Evolutionary conservation across 768 basidiomycete species (phyloP).

Genomic region (Tephrocybe sp.): DNA sequence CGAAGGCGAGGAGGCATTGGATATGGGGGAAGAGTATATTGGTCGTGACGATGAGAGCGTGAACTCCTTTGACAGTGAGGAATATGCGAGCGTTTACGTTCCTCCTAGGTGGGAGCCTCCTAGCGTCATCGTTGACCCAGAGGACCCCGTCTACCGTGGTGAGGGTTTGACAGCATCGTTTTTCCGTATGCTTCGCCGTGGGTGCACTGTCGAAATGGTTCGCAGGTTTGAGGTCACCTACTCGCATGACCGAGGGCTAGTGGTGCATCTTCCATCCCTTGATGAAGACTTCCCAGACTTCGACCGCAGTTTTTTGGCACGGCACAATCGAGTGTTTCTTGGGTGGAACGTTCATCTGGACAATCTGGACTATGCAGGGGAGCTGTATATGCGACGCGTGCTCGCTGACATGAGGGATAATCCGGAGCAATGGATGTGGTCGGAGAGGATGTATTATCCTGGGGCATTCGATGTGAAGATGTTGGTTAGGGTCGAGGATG

Average conservation of each 20-base stretch:
- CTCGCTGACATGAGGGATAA: constrained; percentile 29
- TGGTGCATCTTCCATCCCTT: constrained; percentile 38
- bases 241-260: constrained; percentile 49
- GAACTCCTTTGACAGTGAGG: constrained; percentile 13
- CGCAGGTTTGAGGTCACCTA: constrained; percentile 54
- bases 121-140: constrained; percentile 24
- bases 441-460: constrained; percentile 18
- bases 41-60: constrained; percentile 11
- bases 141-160: constrained; percentile 25
- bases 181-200: constrained; percentile 49
- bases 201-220: constrained; percentile 59
- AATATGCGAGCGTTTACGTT: constrained; percentile 30
- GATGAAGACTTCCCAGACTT: constrained; percentile 26
- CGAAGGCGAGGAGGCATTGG: constrained; percentile 27
- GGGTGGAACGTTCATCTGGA: constrained; percentile 68
- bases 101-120: constrained; percentile 62
- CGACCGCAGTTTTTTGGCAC: constrained; percentile 19
- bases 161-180: constrained; percentile 13
- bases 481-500: constrained; percentile 26
- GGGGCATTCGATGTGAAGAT: constrained; percentile 30
- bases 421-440: constrained; percentile 32
- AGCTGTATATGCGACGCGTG: constrained; percentile 39
- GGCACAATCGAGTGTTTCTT: constrained; percentile 48
- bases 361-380: constrained; percentile 41
- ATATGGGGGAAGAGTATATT: constrained; percentile 23